A percentile compares a stretch with the other conserved stretches of the same genome.
Evolutionary conservation across 176 grass and related monocot genomes (phyloP).

Genomic region (Oryza glumipatula): DNA sequence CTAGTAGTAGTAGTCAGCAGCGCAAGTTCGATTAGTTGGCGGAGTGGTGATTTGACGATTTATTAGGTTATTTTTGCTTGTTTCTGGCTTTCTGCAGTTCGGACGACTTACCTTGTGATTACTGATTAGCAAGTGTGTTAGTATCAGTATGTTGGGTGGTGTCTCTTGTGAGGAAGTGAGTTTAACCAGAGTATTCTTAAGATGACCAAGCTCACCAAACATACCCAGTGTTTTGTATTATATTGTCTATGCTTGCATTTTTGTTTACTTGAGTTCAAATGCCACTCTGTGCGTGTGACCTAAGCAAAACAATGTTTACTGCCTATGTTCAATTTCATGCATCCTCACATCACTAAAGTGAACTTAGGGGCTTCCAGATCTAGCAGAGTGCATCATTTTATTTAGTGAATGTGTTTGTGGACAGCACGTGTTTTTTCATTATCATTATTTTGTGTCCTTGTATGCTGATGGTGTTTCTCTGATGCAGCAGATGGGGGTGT

Average conservation of each 20-base stretch:
- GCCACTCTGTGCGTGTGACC: background rate
- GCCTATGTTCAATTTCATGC: background rate
- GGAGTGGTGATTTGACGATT: background rate
- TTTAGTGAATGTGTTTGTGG: background rate
- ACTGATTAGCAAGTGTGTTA: background rate
- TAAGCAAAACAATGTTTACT: background rate
- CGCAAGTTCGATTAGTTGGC: background rate
- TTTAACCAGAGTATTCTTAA: background rate
- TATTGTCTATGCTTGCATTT: background rate
- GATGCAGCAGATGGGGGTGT: slow-evolving; percentile 66
- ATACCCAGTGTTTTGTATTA: background rate
- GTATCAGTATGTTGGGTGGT: background rate
- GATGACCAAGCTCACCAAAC: background rate
- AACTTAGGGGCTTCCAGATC: background rate
- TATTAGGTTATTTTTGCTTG: background rate
- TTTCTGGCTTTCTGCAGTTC: no score
- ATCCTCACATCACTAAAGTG: background rate
- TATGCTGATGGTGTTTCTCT: slow-evolving; percentile 35
- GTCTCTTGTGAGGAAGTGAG: background rate
- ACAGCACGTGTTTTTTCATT: background rate
- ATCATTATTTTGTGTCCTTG: background rate
- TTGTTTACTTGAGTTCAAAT: background rate
- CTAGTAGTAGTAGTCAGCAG: background rate
- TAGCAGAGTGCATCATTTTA: background rate
- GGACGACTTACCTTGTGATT: background rate